Base-by-base conservation (phyloP, 176 grass and related monocot genomes). In the Melocanna baccifera region DNA sequence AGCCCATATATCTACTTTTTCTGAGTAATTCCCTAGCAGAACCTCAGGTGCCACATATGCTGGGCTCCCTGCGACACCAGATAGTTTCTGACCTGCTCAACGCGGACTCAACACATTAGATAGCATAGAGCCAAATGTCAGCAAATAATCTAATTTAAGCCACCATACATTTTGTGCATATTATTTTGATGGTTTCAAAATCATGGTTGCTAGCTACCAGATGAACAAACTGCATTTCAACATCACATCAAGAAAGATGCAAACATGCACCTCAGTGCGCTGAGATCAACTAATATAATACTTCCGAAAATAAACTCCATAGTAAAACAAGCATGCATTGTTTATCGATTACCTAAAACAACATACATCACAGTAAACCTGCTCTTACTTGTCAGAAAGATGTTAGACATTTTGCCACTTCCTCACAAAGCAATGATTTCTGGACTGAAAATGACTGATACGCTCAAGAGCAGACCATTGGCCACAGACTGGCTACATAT, bases 1-100 rank as follows among this genome's bases (percentile, higher is more conserved):
- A 58, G 87, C 68, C 97, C 97, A 99, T 70, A 99, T 91, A 81
- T 99, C 97, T 45, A 92, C 91, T 75, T 99, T 94, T 83, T 99
- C 97, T 40, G 84, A 89, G 71, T 99, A 99, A 48, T 74, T 63
- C 67, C 97, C 97, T 10, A 86, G 85, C 55, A 99, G 86, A 79
- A 99, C 97, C 80, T 96, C 97, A 59, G 97, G 97, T 1, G 93
- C 93, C 15, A 99, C 91, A 92, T 99, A 99, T 42, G 93, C 97
- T 32, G 93, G 93, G 81, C 97, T 99, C 34, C 97, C 97, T 63
- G 92, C 89, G 86, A 92, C 67, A 13, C 97, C 97, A 69, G 86
- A 92, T 40, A 99, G 75, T 84, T 84, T 94, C 73, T 99, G 97
- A 89, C 97, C 97, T 99, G 90, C 64, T 29, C 30, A 50, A 77